A percentile compares a stretch with the other conserved stretches of the same genome.
Evolutionary conservation across 805 yeast species (phyloP).

Genomic region (Kockiozyma suomiensis): DNA sequence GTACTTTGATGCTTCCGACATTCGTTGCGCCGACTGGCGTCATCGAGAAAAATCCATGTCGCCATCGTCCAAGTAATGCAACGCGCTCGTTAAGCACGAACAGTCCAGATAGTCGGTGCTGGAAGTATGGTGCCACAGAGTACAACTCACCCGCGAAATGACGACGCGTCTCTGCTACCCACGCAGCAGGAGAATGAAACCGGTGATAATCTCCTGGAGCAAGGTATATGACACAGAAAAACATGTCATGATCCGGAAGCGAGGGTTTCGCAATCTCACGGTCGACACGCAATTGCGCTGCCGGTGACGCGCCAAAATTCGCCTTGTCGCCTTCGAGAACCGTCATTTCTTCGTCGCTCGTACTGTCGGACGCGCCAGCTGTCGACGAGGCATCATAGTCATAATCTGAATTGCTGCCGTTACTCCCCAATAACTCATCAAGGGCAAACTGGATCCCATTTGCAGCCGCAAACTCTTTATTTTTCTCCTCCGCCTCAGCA

Average conservation of each 20-base stretch:
- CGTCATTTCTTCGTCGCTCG: constrained; percentile 56
- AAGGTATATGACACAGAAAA: constrained; percentile 86
- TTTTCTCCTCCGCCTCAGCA: constrained; percentile 46
- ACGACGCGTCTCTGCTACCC: constrained; percentile 93
- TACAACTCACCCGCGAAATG: constrained; percentile 95
- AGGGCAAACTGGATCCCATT: constrained; percentile 73
- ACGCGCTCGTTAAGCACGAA: constrained; percentile 94
- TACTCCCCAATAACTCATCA: constrained; percentile 64
- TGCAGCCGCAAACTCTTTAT: constrained; percentile 73
- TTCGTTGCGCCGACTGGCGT: constrained; percentile 99
- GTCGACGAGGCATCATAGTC: neutral
- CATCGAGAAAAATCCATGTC: constrained; percentile 96
- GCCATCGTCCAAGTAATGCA: constrained; percentile 93
- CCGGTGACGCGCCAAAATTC: constrained; percentile 30
- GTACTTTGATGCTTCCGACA: constrained; percentile 90
- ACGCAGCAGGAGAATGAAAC: constrained; percentile 91
- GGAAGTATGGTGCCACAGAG: constrained; percentile 96
- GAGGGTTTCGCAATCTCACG: constrained; percentile 31
- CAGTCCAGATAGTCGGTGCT: constrained; percentile 78
- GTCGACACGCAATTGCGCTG: constrained; percentile 14
- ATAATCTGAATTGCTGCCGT: constrained; percentile 41
- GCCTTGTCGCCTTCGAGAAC: constrained; percentile 73
- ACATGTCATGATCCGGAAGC: constrained; percentile 46
- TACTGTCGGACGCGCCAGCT: neutral
- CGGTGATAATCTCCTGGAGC: constrained; percentile 99